phyloP scores from a whole-genome alignment of 805 yeast species.

The Candida krabiensis region DNA sequence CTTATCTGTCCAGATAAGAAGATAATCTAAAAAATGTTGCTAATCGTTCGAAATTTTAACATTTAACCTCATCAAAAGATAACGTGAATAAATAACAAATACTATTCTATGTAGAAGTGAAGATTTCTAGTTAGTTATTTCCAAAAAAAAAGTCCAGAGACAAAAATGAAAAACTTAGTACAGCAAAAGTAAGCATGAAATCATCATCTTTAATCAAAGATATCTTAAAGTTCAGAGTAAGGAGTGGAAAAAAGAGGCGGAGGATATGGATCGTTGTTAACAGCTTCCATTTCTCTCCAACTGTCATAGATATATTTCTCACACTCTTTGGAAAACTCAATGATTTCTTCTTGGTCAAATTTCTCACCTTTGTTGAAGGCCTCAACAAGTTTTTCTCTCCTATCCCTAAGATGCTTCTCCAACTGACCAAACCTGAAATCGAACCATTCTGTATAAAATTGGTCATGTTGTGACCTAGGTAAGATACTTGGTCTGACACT shows the following conservation, averaged over 20 bases:
- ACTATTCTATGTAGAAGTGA: too few relatives aligned
- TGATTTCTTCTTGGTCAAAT: slow-evolving; percentile 30
- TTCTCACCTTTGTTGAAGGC: slow-evolving; percentile 20
- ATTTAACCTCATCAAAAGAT: too few relatives aligned
- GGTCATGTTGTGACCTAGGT: slow-evolving; percentile 34
- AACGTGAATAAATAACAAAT: too few relatives aligned
- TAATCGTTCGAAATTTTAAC: too few relatives aligned
- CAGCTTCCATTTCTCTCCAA: slow-evolving; percentile 37
- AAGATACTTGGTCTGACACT: slow-evolving; percentile 36
- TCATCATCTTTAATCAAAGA: neutral
- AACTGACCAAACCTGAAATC: slow-evolving; percentile 32
- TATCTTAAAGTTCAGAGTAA: slow-evolving; percentile 19
- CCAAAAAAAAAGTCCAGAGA: neutral
- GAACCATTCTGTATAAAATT: slow-evolving; percentile 37
- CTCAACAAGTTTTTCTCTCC: slow-evolving; percentile 20
- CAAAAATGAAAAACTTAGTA: neutral
- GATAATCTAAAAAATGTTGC: too few relatives aligned
- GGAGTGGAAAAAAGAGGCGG: slow-evolving; percentile 27
- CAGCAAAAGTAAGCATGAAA: slow-evolving; percentile 10
- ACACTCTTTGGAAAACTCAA: slow-evolving; percentile 30
- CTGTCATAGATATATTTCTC: slow-evolving; percentile 29
- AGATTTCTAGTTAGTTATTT: neutral
- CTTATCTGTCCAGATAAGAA: too few relatives aligned
- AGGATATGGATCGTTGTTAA: slow-evolving; percentile 31
- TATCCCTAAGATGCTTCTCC: slow-evolving; percentile 25